Percentiles rank a stretch among this genome's conserved stretches.
These are phyloP conservation scores for Pezicula carpinea DNA, from an alignment of 2,329 filamentous ascomycete species.

Conservation along the genomic window DNA sequence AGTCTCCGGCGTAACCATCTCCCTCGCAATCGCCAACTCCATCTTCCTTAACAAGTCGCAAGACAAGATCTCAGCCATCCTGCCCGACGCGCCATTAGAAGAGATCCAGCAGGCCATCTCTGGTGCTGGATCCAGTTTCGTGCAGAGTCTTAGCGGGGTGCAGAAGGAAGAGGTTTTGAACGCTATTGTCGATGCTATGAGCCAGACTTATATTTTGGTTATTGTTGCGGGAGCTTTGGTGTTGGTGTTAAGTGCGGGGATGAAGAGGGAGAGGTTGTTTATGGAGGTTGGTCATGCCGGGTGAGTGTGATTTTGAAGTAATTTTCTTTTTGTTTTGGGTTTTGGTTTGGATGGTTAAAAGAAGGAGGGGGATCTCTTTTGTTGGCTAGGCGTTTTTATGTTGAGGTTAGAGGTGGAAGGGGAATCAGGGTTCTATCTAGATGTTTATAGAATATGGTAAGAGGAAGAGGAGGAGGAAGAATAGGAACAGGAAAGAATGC, in stretches of 20 bases:
- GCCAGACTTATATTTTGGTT: constrained; percentile 29
- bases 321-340: too few species aligned
- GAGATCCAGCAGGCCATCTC: constrained; percentile 28
- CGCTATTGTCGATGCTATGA: constrained; percentile 30
- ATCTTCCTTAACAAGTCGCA: constrained; percentile 33
- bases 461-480: too few species aligned
- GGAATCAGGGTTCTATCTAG: too few species aligned
- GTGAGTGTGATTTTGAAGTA: background rate
- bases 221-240: constrained; percentile 29
- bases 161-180: constrained; percentile 20
- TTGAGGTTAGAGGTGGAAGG: too few species aligned
- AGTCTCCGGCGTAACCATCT: constrained; percentile 31
- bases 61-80: constrained; percentile 22
- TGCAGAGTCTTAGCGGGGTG: constrained; percentile 12
- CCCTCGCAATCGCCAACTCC: constrained; percentile 32
- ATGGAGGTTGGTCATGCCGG: constrained; percentile 19
- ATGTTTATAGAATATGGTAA: too few species aligned
- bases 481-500: too few species aligned
- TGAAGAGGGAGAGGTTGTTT: constrained; percentile 34
- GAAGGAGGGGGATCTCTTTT: too few species aligned
- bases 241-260: constrained; percentile 26
- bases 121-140: constrained; percentile 19
- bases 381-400: too few species aligned
- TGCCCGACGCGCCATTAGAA: constrained; percentile 21
- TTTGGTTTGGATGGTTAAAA: too few species aligned